phyloP scores from a whole-genome alignment of 805 yeast genomes.

The Metschnikowia aberdeeniae region DNA sequence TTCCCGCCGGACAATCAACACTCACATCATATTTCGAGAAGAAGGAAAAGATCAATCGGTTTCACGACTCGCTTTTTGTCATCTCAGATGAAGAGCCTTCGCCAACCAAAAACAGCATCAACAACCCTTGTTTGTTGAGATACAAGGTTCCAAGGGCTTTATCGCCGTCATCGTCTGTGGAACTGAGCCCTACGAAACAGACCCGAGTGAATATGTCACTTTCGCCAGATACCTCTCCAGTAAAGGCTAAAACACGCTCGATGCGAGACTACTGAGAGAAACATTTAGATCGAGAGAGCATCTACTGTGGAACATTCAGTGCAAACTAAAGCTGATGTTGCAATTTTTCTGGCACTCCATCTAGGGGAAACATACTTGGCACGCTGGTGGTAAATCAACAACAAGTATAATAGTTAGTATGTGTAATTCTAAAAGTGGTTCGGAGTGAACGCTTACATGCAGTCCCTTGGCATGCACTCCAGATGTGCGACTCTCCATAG shows the following conservation, averaged over 20 bases:
- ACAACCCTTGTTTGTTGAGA: neutral
- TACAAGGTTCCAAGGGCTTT: slow-evolving; percentile 1
- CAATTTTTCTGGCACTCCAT: too few species aligned
- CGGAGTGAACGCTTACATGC: too few species aligned
- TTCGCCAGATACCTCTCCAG: slow-evolving; percentile 12
- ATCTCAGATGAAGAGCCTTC: slow-evolving; percentile 13
- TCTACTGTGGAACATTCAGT: too few species aligned
- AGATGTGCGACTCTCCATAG: neutral
- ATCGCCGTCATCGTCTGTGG: slow-evolving; percentile 7
- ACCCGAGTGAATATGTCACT: slow-evolving; percentile 6
- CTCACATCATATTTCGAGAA: slow-evolving; percentile 16
- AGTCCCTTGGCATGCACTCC: neutral
- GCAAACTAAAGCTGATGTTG: too few species aligned
- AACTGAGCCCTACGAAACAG: slow-evolving; percentile 17
- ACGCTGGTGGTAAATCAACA: too few species aligned
- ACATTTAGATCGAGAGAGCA: too few species aligned
- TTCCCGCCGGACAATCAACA: slow-evolving; percentile 18
- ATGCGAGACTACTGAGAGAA: too few species aligned
- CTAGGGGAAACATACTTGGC: too few species aligned
- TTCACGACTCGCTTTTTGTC: slow-evolving; percentile 8
- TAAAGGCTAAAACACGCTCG: neutral
- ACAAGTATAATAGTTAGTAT: too few species aligned
- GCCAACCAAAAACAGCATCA: neutral
- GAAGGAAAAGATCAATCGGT: slow-evolving; percentile 4
- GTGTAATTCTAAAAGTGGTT: too few species aligned